Evolutionary conservation across 73 alveolate species (phyloP).

Genomic region (Paramecium caudatum): DNA sequence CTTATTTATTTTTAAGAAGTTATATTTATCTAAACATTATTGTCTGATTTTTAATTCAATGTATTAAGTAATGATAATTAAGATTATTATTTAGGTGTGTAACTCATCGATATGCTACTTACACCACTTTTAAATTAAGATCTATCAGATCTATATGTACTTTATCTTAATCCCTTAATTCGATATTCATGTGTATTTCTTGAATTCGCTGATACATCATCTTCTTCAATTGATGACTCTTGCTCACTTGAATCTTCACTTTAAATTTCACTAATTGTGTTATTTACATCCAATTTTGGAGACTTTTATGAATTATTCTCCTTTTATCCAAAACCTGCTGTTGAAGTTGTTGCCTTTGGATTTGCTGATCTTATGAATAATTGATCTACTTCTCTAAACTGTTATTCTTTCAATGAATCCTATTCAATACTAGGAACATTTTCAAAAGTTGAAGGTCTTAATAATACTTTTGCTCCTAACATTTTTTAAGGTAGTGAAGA

Average conservation of each 20-base stretch:
- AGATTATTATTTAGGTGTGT: constrained; percentile 11
- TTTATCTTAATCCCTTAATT: background rate
- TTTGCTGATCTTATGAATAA: background rate
- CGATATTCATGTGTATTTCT: background rate
- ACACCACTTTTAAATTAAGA: constrained; percentile 33
- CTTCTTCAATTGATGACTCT: constrained; percentile 1
- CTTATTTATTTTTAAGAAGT: background rate
- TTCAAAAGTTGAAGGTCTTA: background rate
- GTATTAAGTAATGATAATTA: constrained; percentile 9
- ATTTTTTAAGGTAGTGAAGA: constrained; percentile 23
- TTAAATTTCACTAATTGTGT: background rate
- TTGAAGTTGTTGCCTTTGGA: constrained; percentile 14
- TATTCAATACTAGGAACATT: background rate
- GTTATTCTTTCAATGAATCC: background rate
- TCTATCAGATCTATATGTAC: constrained; percentile 11
- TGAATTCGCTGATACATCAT: background rate
- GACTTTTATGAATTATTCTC: background rate
- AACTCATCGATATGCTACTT: background rate
- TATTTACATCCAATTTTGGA: background rate
- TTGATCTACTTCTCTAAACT: constrained; percentile 12
- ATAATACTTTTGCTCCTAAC: background rate
- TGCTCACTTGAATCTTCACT: constrained; percentile 5
- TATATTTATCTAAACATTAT: background rate
- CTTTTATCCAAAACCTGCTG: constrained; percentile 41
- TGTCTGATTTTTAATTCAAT: background rate